A percentile compares a stretch with the other conserved stretches of the same genome.
Evolutionary conservation across 1,284 basidiomycete genomes (phyloP).

Genomic region (Heterobasidion annosum): DNA sequence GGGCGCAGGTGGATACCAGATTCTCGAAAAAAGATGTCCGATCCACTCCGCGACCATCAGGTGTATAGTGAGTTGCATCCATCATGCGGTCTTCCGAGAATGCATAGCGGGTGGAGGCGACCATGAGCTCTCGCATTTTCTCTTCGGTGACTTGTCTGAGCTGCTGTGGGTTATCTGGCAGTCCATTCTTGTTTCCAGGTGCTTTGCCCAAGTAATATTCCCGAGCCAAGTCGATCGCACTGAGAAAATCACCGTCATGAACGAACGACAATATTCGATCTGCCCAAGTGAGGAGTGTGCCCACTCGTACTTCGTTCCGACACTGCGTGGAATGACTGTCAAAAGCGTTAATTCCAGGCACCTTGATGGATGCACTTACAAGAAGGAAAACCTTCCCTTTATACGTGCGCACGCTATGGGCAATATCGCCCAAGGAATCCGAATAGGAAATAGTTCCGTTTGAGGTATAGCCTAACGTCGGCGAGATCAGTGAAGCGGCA

Average conservation of each 20-base stretch:
- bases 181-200: constrained; percentile 81
- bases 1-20: constrained; percentile 75
- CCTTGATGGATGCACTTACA: constrained; percentile 36
- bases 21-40: constrained; percentile 86
- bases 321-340: constrained; percentile 31
- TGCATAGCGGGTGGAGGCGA: constrained; percentile 80
- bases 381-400: constrained; percentile 90
- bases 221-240: constrained; percentile 82
- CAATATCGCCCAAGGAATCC: constrained; percentile 45
- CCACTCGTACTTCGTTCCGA: constrained; percentile 67
- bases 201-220: constrained; percentile 80
- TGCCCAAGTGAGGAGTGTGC: constrained; percentile 91
- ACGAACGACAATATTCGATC: constrained; percentile 85
- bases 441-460: constrained; percentile 38
- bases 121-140: constrained; percentile 78
- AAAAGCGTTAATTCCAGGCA: constrained; percentile 4
- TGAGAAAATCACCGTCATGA: constrained; percentile 81
- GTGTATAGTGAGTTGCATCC: constrained; percentile 77
- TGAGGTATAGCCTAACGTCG: constrained; percentile 36
- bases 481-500: constrained; percentile 43
- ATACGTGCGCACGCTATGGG: constrained; percentile 73
- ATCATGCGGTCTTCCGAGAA: constrained; percentile 94
- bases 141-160: constrained; percentile 64
- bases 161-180: constrained; percentile 59
- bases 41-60: constrained; percentile 87